Conservation (phyloP, 2,329 filamentous ascomycete genomes). For the Colletotrichum musicola region DNA sequence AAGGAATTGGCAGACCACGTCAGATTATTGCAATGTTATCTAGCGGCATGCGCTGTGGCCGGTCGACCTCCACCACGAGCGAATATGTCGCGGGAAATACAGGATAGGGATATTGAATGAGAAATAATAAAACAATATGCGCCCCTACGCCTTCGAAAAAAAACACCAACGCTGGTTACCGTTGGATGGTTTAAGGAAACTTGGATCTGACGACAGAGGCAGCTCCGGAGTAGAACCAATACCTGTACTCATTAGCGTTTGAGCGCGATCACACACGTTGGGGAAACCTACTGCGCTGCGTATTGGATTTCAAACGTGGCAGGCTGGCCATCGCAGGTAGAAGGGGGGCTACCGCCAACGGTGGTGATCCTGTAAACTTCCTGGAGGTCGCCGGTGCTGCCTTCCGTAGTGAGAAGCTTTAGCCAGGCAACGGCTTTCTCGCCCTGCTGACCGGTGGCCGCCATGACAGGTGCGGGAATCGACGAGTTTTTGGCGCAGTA, state of each 20-base stretch:
- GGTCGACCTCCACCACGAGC: background rate
- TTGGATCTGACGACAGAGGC: conserved; percentile 14
- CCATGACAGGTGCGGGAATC: conserved; percentile 71
- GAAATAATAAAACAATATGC: conserved; percentile 7
- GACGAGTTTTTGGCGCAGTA: conserved; percentile 73
- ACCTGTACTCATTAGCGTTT: conserved; percentile 43
- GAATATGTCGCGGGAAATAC: background rate
- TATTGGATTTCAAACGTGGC: conserved; percentile 81
- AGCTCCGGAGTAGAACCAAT: conserved; percentile 53
- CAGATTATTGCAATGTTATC: conserved; percentile 22
- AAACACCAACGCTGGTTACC: background rate
- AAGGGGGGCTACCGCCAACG: conserved; percentile 81
- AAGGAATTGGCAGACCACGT: background rate
- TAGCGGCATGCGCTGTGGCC: conserved; percentile 13
- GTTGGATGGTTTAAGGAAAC: background rate
- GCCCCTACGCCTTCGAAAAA: conserved; percentile 26
- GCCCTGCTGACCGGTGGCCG: conserved; percentile 70
- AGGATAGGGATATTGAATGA: conserved; percentile 33
- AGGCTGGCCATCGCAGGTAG: conserved; percentile 76
- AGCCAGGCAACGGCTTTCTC: conserved; percentile 85
- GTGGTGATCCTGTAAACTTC: conserved; percentile 89
- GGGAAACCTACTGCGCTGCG: conserved; percentile 79
- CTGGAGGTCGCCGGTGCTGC: conserved; percentile 73
- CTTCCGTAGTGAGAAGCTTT: conserved; percentile 70
- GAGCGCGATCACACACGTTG: conserved; percentile 4